Base-by-base conservation (phyloP, 139 green algal genomes). In the Coccomyxa sp. region DNA sequence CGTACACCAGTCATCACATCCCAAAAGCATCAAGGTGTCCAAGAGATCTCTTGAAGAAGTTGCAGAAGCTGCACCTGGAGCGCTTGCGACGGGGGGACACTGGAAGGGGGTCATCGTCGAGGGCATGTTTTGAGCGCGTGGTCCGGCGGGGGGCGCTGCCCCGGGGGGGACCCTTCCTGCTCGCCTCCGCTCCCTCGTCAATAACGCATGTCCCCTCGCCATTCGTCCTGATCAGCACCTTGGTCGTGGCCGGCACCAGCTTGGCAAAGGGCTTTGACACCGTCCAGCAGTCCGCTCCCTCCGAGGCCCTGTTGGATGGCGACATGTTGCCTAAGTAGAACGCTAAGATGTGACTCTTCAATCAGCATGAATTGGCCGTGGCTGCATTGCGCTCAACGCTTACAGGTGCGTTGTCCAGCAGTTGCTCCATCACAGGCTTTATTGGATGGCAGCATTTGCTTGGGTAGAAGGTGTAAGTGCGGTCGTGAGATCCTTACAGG, bases 181-280 rank as follows among this genome's bases (percentile, higher is more conserved):
- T 74, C 13, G 76, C 57, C 28, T n/a, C 11, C 79, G 60, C 79
- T 30, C 71, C 32, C 63, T 81, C 78, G 38, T 80, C 83, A 28
- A 45, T 80, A 4, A 81, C 57, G 38, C 76, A 75, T 25, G 58
- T 59, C 38, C 59, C 80, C 21, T 82, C 84, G 27, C 59, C 58
- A 28, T 85, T 77, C 13, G 81, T 68, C 17, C 85, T 57, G 9
- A 88, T 58, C 31, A 88, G 85, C 77, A 88, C 85, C 81, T 85
- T 88, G 77, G 81, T 85, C 0, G 58, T 88, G 14, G 66, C 38
- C 0, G 85, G 85, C 25, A 74, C 59, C 0, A 80, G 15, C 10
- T 71, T 51, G 23, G 14, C 45, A 27, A 60, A 88, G 4, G 57
- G 15, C 51, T 67, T n/a, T 21, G 85, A 66, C 27, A 88, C 68